A percentile compares a stretch with the other conserved stretches of the same genome.
These are phyloP conservation scores for Blastomyces emzantsi DNA, from an alignment of 2,329 filamentous ascomycete genomes.

Conservation along the genomic window DNA sequence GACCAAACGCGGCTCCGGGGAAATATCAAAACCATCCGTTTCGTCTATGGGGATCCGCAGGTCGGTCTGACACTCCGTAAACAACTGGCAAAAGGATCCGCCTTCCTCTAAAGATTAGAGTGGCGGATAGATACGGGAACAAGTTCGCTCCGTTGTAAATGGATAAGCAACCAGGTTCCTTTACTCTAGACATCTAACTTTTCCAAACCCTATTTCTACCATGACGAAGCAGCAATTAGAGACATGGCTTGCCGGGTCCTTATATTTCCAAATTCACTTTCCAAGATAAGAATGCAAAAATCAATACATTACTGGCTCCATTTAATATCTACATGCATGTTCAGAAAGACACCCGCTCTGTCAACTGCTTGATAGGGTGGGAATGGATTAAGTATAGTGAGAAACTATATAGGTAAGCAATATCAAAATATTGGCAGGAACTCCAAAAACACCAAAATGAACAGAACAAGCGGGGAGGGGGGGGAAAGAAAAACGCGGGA, in stretches of 20 bases:
- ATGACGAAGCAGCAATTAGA: too few relatives aligned
- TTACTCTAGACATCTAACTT: too few relatives aligned
- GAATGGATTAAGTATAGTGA: not conserved
- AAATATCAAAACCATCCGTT: too few relatives aligned
- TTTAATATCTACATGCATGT: not conserved
- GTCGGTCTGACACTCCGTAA: too few relatives aligned
- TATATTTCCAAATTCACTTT: not conserved
- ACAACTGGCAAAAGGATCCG: too few relatives aligned
- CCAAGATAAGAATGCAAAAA: not conserved
- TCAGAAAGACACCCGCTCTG: not conserved
- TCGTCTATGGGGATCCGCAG: not conserved
- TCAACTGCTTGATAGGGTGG: not conserved
- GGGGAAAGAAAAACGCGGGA: not conserved
- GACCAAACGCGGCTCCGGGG: not conserved
- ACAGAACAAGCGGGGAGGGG: not conserved
- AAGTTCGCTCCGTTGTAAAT: too few relatives aligned
- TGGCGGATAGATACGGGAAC: too few relatives aligned
- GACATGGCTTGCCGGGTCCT: too few relatives aligned
- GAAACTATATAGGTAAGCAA: not conserved
- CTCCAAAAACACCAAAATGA: not conserved
- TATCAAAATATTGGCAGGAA: not conserved
- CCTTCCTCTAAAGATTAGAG: too few relatives aligned
- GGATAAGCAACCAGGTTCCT: too few relatives aligned
- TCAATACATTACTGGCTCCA: not conserved
- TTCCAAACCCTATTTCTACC: too few relatives aligned